These are phyloP conservation scores for Diplodia scrobiculata DNA, from an alignment of 2,329 filamentous ascomycete genomes.

Conservation along the genomic window DNA sequence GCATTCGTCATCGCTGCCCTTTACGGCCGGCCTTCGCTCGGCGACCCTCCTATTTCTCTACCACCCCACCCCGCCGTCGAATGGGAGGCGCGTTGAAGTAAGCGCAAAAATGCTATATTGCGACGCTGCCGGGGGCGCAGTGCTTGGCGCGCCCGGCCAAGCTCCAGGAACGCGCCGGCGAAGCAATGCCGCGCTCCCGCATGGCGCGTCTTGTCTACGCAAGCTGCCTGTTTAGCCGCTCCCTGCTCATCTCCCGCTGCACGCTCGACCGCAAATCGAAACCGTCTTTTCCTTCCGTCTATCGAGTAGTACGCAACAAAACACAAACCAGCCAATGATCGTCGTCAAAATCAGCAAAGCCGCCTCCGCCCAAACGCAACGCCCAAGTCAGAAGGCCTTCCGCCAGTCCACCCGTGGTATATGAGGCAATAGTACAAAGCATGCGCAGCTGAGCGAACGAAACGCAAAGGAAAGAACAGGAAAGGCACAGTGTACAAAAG, in stretches of 20 bases:
- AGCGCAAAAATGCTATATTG: constrained; percentile 25
- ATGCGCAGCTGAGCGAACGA: background rate
- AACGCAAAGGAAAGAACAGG: background rate
- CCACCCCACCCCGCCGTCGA: constrained; percentile 13
- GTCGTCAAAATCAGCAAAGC: background rate
- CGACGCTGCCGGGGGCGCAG: constrained; percentile 13
- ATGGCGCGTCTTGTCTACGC: constrained; percentile 25
- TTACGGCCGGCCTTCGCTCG: background rate
- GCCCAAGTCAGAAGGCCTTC: constrained; percentile 13
- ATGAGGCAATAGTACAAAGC: constrained; percentile 19
- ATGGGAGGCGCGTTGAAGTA: constrained; percentile 1
- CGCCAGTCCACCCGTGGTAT: constrained; percentile 19
- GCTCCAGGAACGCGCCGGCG: background rate
- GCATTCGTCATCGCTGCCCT: constrained; percentile 21
- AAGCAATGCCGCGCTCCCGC: constrained; percentile 23
- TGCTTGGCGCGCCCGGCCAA: constrained; percentile 14
- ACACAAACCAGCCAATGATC: background rate
- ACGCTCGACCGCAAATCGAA: background rate
- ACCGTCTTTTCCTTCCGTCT: background rate
- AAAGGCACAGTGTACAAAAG: background rate
- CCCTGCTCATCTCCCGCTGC: constrained; percentile 7
- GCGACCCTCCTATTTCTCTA: constrained; percentile 10
- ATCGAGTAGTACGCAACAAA: background rate
- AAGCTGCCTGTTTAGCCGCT: constrained; percentile 11
- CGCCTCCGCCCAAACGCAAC: constrained; percentile 3